phyloP scores from a whole-genome alignment of 106 monocot genomes.

The Alisma plantagoaquatica region DNA sequence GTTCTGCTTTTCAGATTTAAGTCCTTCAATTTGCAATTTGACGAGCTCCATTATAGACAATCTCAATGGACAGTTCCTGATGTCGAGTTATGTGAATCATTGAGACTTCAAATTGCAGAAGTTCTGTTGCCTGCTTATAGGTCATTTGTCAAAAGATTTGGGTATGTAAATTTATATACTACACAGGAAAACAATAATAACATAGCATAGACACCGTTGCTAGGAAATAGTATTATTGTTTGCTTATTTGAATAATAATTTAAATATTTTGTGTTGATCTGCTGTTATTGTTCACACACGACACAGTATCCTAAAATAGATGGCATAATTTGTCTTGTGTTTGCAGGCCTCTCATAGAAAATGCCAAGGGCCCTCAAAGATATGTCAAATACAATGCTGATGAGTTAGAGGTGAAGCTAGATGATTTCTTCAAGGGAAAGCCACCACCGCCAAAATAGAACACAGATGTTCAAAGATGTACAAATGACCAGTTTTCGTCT shows the following conservation, averaged over 20 bases:
- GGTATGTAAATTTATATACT: conserved; percentile 17
- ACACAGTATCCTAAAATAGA: too few relatives aligned
- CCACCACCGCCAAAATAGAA: too few relatives aligned
- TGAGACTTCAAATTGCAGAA: conserved; percentile 56
- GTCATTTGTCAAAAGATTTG: conserved; percentile 46
- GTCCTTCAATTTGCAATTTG: conserved; percentile 54
- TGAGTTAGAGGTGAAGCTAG: conserved; percentile 49
- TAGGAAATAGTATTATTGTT: too few relatives aligned
- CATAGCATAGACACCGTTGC: too few relatives aligned
- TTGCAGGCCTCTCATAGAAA: conserved; percentile 61
- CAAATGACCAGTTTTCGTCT: too few relatives aligned
- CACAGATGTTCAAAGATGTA: too few relatives aligned
- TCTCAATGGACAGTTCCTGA: conserved; percentile 59
- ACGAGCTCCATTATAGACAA: conserved; percentile 48
- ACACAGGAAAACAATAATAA: too few relatives aligned
- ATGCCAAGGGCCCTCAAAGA: conserved; percentile 55
- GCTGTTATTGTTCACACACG: too few relatives aligned
- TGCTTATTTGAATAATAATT: too few relatives aligned
- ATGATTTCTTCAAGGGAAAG: conserved; percentile 68
- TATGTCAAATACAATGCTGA: conserved; percentile 54
- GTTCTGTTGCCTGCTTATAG: conserved; percentile 54
- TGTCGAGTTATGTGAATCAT: conserved; percentile 45
- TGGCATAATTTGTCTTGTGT: too few relatives aligned
- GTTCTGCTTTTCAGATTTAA: conserved; percentile 50
- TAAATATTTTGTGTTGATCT: too few relatives aligned